A percentile compares a stretch with the other conserved stretches of the same genome.
Evolutionary conservation across 371 early-diverging fungal species (phyloP).

Genomic region (Apophysomyces variabilis): DNA sequence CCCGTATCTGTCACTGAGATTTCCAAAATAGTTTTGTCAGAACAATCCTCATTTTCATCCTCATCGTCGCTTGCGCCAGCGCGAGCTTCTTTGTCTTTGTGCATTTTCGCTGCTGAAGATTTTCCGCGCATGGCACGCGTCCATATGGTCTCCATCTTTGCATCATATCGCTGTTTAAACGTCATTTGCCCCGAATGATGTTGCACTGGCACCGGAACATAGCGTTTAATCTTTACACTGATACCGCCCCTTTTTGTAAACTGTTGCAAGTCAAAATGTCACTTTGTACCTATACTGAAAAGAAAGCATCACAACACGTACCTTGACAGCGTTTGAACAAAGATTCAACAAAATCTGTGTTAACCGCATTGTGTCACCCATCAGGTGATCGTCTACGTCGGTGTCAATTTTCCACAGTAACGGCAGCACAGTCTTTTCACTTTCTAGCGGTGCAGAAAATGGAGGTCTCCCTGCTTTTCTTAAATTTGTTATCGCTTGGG

Average conservation of each 20-base stretch:
- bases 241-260: conserved; percentile 53
- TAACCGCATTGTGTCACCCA: conserved; percentile 63
- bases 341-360: conserved; percentile 63
- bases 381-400: conserved; percentile 59
- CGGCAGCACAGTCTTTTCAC: conserved; percentile 53
- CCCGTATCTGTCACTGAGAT: conserved; percentile 65
- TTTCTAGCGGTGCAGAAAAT: conserved; percentile 19
- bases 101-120: background rate
- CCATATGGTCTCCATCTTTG: conserved; percentile 52
- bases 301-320: conserved; percentile 11
- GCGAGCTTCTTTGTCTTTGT: conserved; percentile 11
- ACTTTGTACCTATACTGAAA: background rate
- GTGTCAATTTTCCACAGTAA: conserved; percentile 62
- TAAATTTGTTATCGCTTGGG: conserved; percentile 36
- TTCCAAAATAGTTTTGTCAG: conserved; percentile 55
- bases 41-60: conserved; percentile 22
- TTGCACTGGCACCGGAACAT: conserved; percentile 33
- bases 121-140: conserved; percentile 24
- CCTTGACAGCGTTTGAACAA: conserved; percentile 67
- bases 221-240: conserved; percentile 43
- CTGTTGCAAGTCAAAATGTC: conserved; percentile 19
- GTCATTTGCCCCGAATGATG: conserved; percentile 45
- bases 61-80: conserved; percentile 28
- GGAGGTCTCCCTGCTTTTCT: conserved; percentile 23
- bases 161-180: conserved; percentile 63